Evolutionary conservation across 768 basidiomycete genomes (phyloP).

Genomic region (Mycena polygramma): DNA sequence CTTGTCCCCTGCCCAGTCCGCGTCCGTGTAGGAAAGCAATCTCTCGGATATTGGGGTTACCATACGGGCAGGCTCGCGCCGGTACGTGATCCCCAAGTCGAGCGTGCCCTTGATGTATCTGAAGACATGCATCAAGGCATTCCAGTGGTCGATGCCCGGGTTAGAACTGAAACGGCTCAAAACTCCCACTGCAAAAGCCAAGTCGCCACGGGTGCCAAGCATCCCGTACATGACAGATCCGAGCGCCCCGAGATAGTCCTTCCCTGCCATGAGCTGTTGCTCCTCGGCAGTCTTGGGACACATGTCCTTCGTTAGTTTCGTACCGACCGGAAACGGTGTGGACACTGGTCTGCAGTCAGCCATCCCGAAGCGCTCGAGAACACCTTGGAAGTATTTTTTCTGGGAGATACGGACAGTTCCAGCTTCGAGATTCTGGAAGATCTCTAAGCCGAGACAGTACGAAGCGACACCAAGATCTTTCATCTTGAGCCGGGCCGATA

Average conservation of each 20-base stretch:
- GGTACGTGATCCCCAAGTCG: neutral
- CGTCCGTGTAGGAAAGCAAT: neutral
- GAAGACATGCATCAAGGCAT: neutral
- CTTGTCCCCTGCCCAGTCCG: neutral
- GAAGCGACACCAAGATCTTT: neutral
- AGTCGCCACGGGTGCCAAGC: neutral
- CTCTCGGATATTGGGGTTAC: neutral
- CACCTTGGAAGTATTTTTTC: neutral
- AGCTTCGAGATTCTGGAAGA: neutral
- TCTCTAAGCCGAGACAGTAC: neutral
- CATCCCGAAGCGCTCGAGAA: neutral
- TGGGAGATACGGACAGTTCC: neutral
- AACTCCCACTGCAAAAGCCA: neutral
- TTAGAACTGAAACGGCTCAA: neutral
- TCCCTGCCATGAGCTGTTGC: neutral
- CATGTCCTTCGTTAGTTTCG: neutral
- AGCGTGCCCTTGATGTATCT: neutral
- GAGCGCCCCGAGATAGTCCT: neutral
- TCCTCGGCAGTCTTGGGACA: neutral
- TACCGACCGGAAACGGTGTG: neutral
- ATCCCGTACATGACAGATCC: conserved; percentile 1
- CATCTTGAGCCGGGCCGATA: neutral
- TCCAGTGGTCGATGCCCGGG: conserved; percentile 5
- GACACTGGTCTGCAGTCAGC: conserved; percentile 1
- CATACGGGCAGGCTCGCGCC: neutral